phyloP scores from a whole-genome alignment of 768 basidiomycete species.

The Lactifluus echinatus region DNA sequence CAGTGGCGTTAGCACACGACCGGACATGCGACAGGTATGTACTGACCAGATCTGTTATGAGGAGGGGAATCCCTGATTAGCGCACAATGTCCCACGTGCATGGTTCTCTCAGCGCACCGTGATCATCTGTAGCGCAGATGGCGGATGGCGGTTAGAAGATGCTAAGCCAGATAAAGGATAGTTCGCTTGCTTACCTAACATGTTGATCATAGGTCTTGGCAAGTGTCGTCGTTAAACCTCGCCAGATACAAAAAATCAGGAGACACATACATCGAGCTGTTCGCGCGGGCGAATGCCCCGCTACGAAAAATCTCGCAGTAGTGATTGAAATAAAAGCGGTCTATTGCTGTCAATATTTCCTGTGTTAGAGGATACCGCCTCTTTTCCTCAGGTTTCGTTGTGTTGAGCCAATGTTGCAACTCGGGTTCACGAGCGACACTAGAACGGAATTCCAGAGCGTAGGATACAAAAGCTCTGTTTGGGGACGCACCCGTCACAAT shows the following conservation, averaged over 20 bases:
- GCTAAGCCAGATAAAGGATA: constrained; percentile 1
- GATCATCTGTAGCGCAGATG: constrained; percentile 57
- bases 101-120: constrained; percentile 41
- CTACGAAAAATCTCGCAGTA: constrained; percentile 82
- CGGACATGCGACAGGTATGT: not conserved
- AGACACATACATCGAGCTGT: constrained; percentile 78
- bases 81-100: not conserved
- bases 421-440: constrained; percentile 83
- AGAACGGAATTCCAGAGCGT: not conserved
- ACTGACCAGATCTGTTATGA: constrained; percentile 9
- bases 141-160: constrained; percentile 1
- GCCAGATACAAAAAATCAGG: not conserved
- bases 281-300: constrained; percentile 86
- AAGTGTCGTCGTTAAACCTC: not conserved
- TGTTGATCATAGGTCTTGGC: constrained; percentile 74
- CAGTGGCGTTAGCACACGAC: not conserved
- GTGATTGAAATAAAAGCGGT: constrained; percentile 85
- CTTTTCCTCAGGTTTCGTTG: constrained; percentile 51
- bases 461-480: not conserved
- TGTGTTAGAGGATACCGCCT: constrained; percentile 50
- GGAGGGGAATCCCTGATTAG: not conserved
- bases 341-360: constrained; percentile 68
- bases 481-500: constrained; percentile 62
- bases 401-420: constrained; percentile 75
- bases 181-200: constrained; percentile 49